Conservation (phyloP, 768 basidiomycete genomes). For the Xerocomellus dryophilus region DNA sequence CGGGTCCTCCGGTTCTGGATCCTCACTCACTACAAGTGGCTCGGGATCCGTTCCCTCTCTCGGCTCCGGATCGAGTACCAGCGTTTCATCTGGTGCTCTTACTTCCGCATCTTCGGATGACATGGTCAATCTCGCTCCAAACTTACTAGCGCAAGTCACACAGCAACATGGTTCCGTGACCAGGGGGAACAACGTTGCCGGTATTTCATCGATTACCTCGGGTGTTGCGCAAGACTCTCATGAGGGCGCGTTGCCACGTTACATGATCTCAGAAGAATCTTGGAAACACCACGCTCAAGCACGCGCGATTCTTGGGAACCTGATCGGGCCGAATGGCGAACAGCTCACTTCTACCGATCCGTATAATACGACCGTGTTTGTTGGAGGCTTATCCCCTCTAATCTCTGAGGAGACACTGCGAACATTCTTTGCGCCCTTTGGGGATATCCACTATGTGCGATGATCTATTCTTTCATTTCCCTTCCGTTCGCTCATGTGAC, state of each 20-base stretch:
- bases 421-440: slow-evolving; percentile 90
- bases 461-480: neutral
- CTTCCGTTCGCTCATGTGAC: slow-evolving; percentile 1
- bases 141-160: slow-evolving; percentile 46
- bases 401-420: slow-evolving; percentile 90
- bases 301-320: slow-evolving; percentile 74
- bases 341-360: slow-evolving; percentile 86
- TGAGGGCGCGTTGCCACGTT: slow-evolving; percentile 46
- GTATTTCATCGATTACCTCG: slow-evolving; percentile 30
- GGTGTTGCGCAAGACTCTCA: slow-evolving; percentile 44
- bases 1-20: slow-evolving; percentile 43
- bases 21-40: slow-evolving; percentile 43
- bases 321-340: slow-evolving; percentile 85
- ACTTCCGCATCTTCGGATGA: slow-evolving; percentile 53
- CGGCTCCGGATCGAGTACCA: slow-evolving; percentile 45
- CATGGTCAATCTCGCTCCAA: slow-evolving; percentile 46
- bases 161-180: slow-evolving; percentile 44
- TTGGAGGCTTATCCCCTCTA: slow-evolving; percentile 83
- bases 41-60: slow-evolving; percentile 52
- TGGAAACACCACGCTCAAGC: slow-evolving; percentile 86
- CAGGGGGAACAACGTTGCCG: slow-evolving; percentile 24
- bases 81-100: slow-evolving; percentile 49
- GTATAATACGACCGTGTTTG: slow-evolving; percentile 96
- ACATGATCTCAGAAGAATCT: slow-evolving; percentile 67
- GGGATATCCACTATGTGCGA: slow-evolving; percentile 87